Conservation (phyloP, 176 grass and related monocot genomes). For the Sorghum bicolor region Sorghum_bicolor_NCBIv3 NC_012878.2:42341001-42341500, state of each 20-base stretch:
- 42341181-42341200: conserved; percentile 16
- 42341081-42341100: background rate
- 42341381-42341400: background rate
- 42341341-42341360: conserved; percentile 5
- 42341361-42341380: conserved; percentile 7
- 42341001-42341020: conserved; percentile 2
- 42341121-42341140: background rate
- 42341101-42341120: background rate
- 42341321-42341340: conserved; percentile 15
- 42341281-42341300: background rate
- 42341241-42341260: conserved; percentile 1
- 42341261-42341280: background rate
- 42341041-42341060: conserved; percentile 11
- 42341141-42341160: background rate
- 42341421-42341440: conserved; percentile 12
- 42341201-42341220: background rate
- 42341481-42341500: conserved; percentile 38
- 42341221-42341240: conserved; percentile 1
- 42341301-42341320: conserved; percentile 8
- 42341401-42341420: conserved; percentile 14
- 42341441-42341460: conserved; percentile 16
- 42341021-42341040: background rate
- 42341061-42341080: background rate
- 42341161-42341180: background rate
- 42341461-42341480: conserved; percentile 25